A percentile compares a stretch with the other conserved stretches of the same genome.
Conservation (phyloP, 331 rosid genomes). For the Spiraea crenata region DNA sequence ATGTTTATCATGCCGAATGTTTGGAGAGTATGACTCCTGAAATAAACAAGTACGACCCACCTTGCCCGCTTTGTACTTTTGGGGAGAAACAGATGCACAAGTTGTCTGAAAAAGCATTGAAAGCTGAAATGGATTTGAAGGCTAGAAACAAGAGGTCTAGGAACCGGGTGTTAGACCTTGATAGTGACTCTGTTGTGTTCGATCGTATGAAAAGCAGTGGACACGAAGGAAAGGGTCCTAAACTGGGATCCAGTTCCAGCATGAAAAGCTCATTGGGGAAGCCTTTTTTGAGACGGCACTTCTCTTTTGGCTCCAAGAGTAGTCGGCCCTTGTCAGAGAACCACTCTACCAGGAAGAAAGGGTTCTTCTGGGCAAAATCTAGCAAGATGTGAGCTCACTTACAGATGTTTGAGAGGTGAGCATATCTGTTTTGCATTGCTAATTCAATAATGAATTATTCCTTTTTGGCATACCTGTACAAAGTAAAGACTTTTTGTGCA, state of each 20-base stretch:
- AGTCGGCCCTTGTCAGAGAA: conserved; percentile 48
- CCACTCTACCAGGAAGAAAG: conserved; percentile 63
- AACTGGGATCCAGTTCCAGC: conserved; percentile 63
- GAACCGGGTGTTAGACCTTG: conserved; percentile 56
- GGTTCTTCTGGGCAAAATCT: conserved; percentile 91
- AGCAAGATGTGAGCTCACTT: conserved; percentile 49
- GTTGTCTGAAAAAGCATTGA: conserved; percentile 68
- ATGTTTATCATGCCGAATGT: conserved; percentile 89
- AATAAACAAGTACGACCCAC: conserved; percentile 71
- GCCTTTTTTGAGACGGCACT: conserved; percentile 79
- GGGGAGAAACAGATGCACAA: conserved; percentile 72
- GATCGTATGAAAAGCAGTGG: conserved; percentile 47
- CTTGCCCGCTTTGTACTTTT: conserved; percentile 79
- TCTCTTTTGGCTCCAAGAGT: conserved; percentile 82
- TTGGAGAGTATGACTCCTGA: conserved; percentile 84
- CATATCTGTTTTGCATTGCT: conserved; percentile 16
- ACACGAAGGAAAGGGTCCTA: conserved; percentile 46
- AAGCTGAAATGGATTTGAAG: conserved; percentile 73
- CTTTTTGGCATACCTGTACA: conserved; percentile 13
- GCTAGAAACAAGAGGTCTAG: conserved; percentile 60
- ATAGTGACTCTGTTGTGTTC: conserved; percentile 46
- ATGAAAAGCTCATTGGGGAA: conserved; percentile 55
- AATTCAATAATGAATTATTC: conserved; percentile 3
- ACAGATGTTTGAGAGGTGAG: conserved; percentile 46
- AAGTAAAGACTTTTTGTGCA: background rate